Evolutionary conservation across 345 rosid species (phyloP), one percentile per base, ranked within the genome.

Genomic region (Sonneratia alba): DNA sequence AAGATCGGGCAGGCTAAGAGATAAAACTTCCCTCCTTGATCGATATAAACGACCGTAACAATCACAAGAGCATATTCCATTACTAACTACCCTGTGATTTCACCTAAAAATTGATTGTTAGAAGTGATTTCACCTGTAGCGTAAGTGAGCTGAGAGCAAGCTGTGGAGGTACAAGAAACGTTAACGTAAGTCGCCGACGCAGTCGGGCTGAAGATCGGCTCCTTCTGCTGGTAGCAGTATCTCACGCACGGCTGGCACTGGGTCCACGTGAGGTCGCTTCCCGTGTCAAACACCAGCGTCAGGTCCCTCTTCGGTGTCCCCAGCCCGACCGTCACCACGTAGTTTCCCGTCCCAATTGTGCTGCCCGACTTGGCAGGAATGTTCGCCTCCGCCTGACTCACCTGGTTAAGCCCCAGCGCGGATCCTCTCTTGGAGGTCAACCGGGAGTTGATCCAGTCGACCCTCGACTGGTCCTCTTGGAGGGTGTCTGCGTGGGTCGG

Each of bases 221-320:
- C 91, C 70, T 75, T 75, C 48, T 89, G 92, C 12, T 80, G 19
- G 59, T 89, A 87, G 73, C 95, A 89, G 67, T 64, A 75, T 55
- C 1, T 27, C 4, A 56, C 82, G 40, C 95, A 89, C 8, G 91
- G 90, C 47, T 83, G 36, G 32, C 93, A 88, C 5, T 86, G 89
- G 3, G 87, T 87, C 93, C 96, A 88, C 0, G 96, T 86, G 67
- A 88, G 71, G 72, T 87, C 93, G 42, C 96, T 88, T 7, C 93
- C 96, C 0, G 93, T 88, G 72, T 88, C 96, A n/a, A 87, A 88
- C 36, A 84, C 73, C 56, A 90, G 82, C 19, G 89, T 74, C 0
- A 84, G 37, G 0, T 83, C 83, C 45, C 74, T 73, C 38, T 84
- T 85, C 0, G 96, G 96, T 10, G 83, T 78, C 47, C 93, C 96